Evolutionary conservation across 352 stramenopile genomes (phyloP).

Genomic region (Phytophthora kernoviae): DNA sequence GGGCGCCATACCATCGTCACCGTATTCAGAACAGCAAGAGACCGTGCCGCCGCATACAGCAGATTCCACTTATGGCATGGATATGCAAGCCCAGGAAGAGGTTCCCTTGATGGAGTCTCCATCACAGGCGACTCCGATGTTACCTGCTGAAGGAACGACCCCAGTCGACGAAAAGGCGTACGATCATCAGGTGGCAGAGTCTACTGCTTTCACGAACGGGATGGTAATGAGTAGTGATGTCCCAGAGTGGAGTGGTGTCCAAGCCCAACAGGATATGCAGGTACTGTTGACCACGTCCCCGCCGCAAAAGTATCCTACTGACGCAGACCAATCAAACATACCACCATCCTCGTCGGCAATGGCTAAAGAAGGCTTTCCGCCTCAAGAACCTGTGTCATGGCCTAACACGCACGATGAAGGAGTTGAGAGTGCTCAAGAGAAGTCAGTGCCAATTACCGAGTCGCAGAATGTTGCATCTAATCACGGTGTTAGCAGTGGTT

Average conservation of each 20-base stretch:
- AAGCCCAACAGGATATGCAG: conserved; percentile 6
- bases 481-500: neutral
- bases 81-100: conserved; percentile 16
- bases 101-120: conserved; percentile 9
- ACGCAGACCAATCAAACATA: conserved; percentile 1
- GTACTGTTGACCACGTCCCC: conserved; percentile 2
- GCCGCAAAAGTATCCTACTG: neutral
- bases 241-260: conserved; percentile 7
- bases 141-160: conserved; percentile 6
- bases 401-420: neutral
- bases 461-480: conserved; percentile 2
- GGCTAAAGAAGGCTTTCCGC: neutral
- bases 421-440: neutral
- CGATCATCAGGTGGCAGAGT: conserved; percentile 3
- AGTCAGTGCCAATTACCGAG: neutral
- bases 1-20: conserved; percentile 18
- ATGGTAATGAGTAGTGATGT: neutral
- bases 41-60: conserved; percentile 4
- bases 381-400: neutral
- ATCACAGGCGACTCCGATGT: conserved; percentile 17
- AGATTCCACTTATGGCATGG: conserved; percentile 8
- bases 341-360: neutral
- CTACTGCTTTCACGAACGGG: neutral
- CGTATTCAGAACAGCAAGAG: conserved; percentile 16
- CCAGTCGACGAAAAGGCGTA: neutral